A percentile compares a stretch with the other conserved stretches of the same genome.
Evolutionary conservation across 148 eudicot species (phyloP).

Genomic region (Cornus suecica): DNA sequence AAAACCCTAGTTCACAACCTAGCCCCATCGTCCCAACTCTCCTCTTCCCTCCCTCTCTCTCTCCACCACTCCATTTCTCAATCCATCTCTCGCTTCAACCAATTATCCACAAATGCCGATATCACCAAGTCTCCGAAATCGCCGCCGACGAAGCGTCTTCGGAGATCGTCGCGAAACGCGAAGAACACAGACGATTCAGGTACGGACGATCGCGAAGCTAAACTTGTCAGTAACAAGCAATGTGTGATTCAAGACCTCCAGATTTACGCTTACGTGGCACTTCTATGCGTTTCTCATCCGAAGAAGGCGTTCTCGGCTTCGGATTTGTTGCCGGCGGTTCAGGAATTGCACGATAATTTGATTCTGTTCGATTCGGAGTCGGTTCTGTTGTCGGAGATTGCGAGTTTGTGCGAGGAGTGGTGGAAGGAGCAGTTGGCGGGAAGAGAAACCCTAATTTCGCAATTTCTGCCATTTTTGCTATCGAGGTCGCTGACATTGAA

Average conservation of each 20-base stretch:
- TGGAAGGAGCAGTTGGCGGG: slow-evolving; percentile 73
- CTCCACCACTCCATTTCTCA: slow-evolving; percentile 51
- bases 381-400: slow-evolving; percentile 51
- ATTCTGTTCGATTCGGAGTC: slow-evolving; percentile 68
- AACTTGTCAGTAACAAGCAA: slow-evolving; percentile 16
- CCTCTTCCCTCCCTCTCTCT: slow-evolving; percentile 55
- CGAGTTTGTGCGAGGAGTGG: slow-evolving; percentile 84
- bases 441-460: slow-evolving; percentile 70
- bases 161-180: slow-evolving; percentile 43
- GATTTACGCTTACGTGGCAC: slow-evolving; percentile 47
- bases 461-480: slow-evolving; percentile 68
- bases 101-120: slow-evolving; percentile 28
- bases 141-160: slow-evolving; percentile 23
- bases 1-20: slow-evolving; percentile 62
- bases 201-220: slow-evolving; percentile 8
- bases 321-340: slow-evolving; percentile 63
- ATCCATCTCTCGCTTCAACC: slow-evolving; percentile 47
- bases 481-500: slow-evolving; percentile 68
- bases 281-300: slow-evolving; percentile 61
- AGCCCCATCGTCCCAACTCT: slow-evolving; percentile 41
- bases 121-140: slow-evolving; percentile 11
- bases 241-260: slow-evolving; percentile 37
- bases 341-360: slow-evolving; percentile 73
- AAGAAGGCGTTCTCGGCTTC: slow-evolving; percentile 40
- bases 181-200: slow-evolving; percentile 14